These are phyloP conservation scores for Coniella lustricola DNA, from an alignment of 2,329 filamentous ascomycete genomes.

Conservation along the genomic window DNA sequence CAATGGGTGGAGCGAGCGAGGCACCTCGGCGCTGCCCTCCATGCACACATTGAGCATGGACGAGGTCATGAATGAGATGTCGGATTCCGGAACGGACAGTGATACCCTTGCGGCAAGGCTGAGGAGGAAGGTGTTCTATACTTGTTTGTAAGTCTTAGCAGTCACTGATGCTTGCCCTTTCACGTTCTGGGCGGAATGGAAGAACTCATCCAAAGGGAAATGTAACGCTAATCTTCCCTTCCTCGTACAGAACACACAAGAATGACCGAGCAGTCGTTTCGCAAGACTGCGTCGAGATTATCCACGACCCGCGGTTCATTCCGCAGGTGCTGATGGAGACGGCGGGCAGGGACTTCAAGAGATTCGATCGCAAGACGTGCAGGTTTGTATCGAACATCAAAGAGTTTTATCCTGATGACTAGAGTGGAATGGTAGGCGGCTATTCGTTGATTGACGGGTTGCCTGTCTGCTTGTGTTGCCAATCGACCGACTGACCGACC, in stretches of 20 bases:
- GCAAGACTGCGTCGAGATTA: constrained; percentile 70
- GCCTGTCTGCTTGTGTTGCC: too few species aligned
- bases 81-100: constrained; percentile 55
- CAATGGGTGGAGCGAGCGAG: constrained; percentile 68
- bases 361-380: constrained; percentile 62
- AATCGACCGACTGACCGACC: too few species aligned
- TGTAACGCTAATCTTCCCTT: constrained; percentile 38
- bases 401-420: constrained; percentile 86
- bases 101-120: constrained; percentile 41
- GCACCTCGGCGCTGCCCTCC: constrained; percentile 21
- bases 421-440: neutral
- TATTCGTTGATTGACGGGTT: too few species aligned
- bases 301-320: constrained; percentile 41
- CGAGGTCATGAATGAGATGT: constrained; percentile 34
- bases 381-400: constrained; percentile 73
- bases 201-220: neutral
- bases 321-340: constrained; percentile 54
- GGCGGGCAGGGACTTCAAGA: constrained; percentile 82
- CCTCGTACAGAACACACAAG: constrained; percentile 41
- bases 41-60: constrained; percentile 20
- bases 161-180: neutral
- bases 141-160: constrained; percentile 68
- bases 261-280: constrained; percentile 65
- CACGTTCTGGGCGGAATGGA: too few species aligned
- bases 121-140: constrained; percentile 69